These are phyloP conservation scores for Apiospora sp. DNA, from an alignment of 2,329 filamentous ascomycete genomes.

Conservation along the genomic window DNA sequence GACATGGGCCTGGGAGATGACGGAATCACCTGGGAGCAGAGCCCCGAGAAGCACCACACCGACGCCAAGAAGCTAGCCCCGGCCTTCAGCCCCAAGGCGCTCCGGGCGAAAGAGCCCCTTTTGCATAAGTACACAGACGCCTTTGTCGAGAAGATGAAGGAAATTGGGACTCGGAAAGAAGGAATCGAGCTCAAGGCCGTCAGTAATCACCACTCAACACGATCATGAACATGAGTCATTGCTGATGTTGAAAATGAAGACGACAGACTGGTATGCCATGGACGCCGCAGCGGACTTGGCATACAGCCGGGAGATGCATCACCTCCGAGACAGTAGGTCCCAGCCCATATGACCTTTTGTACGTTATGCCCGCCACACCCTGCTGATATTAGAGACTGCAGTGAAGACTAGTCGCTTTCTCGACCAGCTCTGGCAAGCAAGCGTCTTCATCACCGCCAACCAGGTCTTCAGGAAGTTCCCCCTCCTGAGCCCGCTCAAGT, in stretches of 20 bases:
- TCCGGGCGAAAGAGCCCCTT: background rate
- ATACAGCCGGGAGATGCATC: slow-evolving; percentile 32
- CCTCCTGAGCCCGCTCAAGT: slow-evolving; percentile 31
- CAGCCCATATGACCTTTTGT: too few species aligned
- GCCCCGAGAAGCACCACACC: background rate
- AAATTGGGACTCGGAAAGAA: background rate
- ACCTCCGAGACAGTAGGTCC: slow-evolving; percentile 33
- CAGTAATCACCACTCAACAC: background rate
- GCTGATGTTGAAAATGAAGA: background rate
- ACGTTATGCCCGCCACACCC: too few species aligned
- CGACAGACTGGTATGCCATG: background rate
- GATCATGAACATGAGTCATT: too few species aligned
- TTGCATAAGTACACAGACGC: background rate
- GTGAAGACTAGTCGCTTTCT: slow-evolving; percentile 28
- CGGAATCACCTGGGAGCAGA: background rate
- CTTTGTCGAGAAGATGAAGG: background rate
- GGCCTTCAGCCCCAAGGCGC: background rate
- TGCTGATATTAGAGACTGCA: background rate
- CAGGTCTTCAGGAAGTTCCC: slow-evolving; percentile 32
- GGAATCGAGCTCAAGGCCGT: background rate
- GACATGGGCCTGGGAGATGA: background rate
- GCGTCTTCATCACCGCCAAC: slow-evolving; percentile 27
- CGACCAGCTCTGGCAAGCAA: slow-evolving; percentile 25
- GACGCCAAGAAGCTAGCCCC: background rate
- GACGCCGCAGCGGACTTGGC: slow-evolving; percentile 23